Evolutionary conservation across 805 yeast species (phyloP).

Genomic region (Saturnispora gosingensis): DNA sequence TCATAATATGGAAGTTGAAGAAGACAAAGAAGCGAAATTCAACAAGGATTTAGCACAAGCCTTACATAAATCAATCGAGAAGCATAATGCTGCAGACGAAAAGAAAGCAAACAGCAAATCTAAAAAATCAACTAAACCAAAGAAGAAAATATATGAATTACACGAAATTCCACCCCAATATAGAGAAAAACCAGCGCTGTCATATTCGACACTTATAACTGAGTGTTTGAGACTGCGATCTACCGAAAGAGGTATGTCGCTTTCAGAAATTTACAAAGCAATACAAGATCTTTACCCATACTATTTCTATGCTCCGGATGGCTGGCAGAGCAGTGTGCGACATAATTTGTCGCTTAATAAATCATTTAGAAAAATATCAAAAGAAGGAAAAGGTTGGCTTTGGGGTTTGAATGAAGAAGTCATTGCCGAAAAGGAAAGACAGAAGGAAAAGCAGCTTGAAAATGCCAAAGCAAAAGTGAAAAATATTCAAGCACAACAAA

Average conservation of each 20-base stretch:
- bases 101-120: slow-evolving; percentile 17
- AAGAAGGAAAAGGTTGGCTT: slow-evolving; percentile 89
- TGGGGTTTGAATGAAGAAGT: slow-evolving; percentile 90
- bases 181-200: slow-evolving; percentile 72
- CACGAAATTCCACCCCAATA: slow-evolving; percentile 88
- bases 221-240: slow-evolving; percentile 64
- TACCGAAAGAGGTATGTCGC: slow-evolving; percentile 63
- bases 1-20: slow-evolving; percentile 17
- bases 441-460: slow-evolving; percentile 56
- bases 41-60: slow-evolving; percentile 18
- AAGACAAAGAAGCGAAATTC: slow-evolving; percentile 7
- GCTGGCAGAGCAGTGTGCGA: slow-evolving; percentile 93
- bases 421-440: slow-evolving; percentile 68
- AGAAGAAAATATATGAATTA: slow-evolving; percentile 57
- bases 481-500: slow-evolving; percentile 8
- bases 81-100: slow-evolving; percentile 11
- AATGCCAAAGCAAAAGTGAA: slow-evolving; percentile 32
- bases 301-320: slow-evolving; percentile 88
- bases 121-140: slow-evolving; percentile 43
- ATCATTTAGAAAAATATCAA: slow-evolving; percentile 70
- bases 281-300: slow-evolving; percentile 86
- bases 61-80: slow-evolving; percentile 6
- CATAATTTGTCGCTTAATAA: slow-evolving; percentile 84
- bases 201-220: slow-evolving; percentile 74
- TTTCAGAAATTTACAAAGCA: slow-evolving; percentile 78